Base-by-base conservation (phyloP, 2,329 filamentous ascomycete species). In the Fusarium devonianum region DNA sequence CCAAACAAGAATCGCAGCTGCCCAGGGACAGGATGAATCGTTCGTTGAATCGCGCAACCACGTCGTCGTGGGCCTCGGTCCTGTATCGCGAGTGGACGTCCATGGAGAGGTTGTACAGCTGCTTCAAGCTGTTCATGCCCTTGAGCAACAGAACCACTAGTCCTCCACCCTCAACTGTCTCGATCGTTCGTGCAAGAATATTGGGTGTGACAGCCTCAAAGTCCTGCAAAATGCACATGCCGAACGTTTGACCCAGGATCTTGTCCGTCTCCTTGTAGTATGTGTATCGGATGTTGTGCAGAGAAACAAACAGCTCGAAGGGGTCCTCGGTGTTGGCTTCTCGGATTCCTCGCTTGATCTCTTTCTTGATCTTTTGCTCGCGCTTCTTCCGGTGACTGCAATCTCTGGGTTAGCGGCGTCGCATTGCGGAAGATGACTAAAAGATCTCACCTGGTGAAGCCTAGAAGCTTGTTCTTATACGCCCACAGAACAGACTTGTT, bases 261-360 rank as follows among this genome's bases (percentile, higher is more conserved):
- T 97, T 97, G 68, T 99, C 94, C 19, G 94, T 97, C 77, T 99
- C 94, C 76, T 99, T 99, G 80, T 99, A 99, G 81, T 96, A 99
- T 49, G 94, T 91, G 82, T 99, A 99, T 73, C 94, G 89, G 71
- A 99, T 96, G 73, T 97, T 92, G 77, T 97, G 90, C 48, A 96
- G 86, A 49, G 92, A 94, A 65, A 97, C 88, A 75, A 97, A 99
- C 44, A 97, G 84, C 75, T 99, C 94, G 77, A 99, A 99, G 0
- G 94, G 89, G 70, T 99, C 94, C 70, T 96, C 91, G 44, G 86
- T 83, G 72, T 99, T 96, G 56, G 89, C 85, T 73, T 99, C 94
- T 68, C 95, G 85, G 61, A 92, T 91, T 33, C 94, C 94, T 65
- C 92, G 85, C 78, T 96, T 97, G 73, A 99, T 91, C 69, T 99